phyloP scores from a whole-genome alignment of 23 red algal species.

The Gracilariopsis chorda region DNA sequence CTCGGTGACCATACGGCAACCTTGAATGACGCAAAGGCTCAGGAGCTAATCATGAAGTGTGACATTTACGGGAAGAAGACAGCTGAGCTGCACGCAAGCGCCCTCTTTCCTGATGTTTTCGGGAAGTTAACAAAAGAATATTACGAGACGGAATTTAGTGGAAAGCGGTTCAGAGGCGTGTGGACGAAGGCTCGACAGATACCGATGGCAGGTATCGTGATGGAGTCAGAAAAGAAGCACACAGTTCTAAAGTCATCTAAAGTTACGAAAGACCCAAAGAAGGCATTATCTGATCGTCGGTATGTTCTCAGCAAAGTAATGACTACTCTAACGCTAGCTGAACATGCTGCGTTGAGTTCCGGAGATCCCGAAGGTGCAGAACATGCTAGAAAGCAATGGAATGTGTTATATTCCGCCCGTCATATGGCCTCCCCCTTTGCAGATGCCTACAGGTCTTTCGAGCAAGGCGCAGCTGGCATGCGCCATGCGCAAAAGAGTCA shows the following conservation, averaged over 20 bases:
- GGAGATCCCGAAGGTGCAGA: not conserved
- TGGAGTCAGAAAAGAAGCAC: not conserved
- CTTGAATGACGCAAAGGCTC: not conserved
- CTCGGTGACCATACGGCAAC: not conserved
- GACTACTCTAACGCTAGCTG: not conserved
- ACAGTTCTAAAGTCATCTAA: too few relatives aligned
- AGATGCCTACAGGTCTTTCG: not conserved
- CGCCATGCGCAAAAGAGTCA: not conserved
- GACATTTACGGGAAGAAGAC: not conserved
- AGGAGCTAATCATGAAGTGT: not conserved
- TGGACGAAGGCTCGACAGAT: not conserved
- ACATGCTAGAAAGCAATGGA: not conserved
- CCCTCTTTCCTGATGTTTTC: not conserved
- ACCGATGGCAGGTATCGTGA: not conserved
- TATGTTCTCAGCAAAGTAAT: not conserved
- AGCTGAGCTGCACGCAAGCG: not conserved
- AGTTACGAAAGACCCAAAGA: too few relatives aligned
- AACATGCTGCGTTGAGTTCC: not conserved
- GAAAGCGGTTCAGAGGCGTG: conserved; percentile 4
- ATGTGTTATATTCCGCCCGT: not conserved
- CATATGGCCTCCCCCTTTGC: not conserved
- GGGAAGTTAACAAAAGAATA: not conserved
- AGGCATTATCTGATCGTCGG: too few relatives aligned
- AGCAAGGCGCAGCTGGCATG: not conserved
- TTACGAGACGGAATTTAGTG: not conserved